These are phyloP conservation scores for Pythium phragmiticola DNA, from an alignment of 352 stramenopile species.

Conservation along the genomic window DNA sequence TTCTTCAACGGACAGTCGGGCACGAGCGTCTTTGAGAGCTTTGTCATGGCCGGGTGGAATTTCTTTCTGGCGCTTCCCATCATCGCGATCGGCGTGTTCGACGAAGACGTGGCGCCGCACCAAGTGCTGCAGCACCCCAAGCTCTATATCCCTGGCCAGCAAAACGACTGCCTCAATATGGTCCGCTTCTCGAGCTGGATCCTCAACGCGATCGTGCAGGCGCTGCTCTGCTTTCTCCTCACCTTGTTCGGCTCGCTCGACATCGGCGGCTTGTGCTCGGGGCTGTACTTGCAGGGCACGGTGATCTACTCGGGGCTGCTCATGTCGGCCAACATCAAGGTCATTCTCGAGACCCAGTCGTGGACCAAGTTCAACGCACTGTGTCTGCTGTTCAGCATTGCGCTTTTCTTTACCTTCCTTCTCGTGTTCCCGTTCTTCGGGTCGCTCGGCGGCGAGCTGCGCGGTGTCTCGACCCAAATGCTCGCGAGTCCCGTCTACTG, in stretches of 20 bases:
- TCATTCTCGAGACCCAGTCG: slow-evolving; percentile 70
- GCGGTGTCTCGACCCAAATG: slow-evolving; percentile 53
- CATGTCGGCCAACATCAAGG: slow-evolving; percentile 77
- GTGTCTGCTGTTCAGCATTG: slow-evolving; percentile 55
- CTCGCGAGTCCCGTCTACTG: slow-evolving; percentile 66
- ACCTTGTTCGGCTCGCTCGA: slow-evolving; percentile 43
- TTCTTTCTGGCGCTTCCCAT: slow-evolving; percentile 90
- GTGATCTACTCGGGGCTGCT: slow-evolving; percentile 71
- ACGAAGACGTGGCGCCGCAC: slow-evolving; percentile 68
- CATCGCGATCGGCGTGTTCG: slow-evolving; percentile 78
- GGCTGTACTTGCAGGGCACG: slow-evolving; percentile 61
- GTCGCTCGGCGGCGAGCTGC: slow-evolving; percentile 48
- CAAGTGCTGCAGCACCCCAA: slow-evolving; percentile 58
- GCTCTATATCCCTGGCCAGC: slow-evolving; percentile 61
- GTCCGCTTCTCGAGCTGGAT: slow-evolving; percentile 60
- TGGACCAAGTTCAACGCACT: slow-evolving; percentile 72
- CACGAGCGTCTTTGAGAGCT: slow-evolving; percentile 83
- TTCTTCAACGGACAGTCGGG: slow-evolving; percentile 84
- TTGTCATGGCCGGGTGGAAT: slow-evolving; percentile 79
- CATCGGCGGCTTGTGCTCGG: slow-evolving; percentile 34
- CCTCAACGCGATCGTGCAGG: slow-evolving; percentile 61
- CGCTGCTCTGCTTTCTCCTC: slow-evolving; percentile 63
- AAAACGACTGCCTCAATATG: slow-evolving; percentile 71
- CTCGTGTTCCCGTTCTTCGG: slow-evolving; percentile 56
- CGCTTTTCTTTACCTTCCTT: slow-evolving; percentile 65